Evolutionary conservation across 1,139 yeast genomes (phyloP).

Genomic region (Nematodospora anomalae): DNA sequence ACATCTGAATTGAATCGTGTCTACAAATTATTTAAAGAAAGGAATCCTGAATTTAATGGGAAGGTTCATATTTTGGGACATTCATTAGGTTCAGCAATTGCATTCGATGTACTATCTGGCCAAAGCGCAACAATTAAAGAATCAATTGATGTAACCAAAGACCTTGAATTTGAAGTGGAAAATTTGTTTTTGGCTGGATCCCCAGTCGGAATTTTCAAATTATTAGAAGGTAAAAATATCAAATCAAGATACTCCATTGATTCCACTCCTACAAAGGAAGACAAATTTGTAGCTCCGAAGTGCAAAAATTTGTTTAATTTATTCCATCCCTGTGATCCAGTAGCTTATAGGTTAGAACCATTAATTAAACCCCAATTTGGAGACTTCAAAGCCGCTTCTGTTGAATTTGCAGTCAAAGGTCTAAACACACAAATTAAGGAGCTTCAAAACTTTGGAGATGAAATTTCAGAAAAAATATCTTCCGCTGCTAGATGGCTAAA

Average conservation of each 20-base stretch:
- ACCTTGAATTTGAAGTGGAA: slow-evolving; percentile 67
- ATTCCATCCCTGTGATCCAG: slow-evolving; percentile 88
- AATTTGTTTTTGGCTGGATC: slow-evolving; percentile 84
- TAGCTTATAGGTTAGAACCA: slow-evolving; percentile 86
- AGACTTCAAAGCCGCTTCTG: slow-evolving; percentile 56
- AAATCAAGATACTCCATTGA: slow-evolving; percentile 29
- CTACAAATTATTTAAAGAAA: slow-evolving; percentile 55
- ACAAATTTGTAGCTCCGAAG: slow-evolving; percentile 41
- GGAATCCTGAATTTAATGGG: slow-evolving; percentile 78
- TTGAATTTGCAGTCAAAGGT: slow-evolving; percentile 56
- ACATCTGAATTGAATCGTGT: slow-evolving; percentile 69
- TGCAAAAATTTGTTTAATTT: slow-evolving; percentile 68
- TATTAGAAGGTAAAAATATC: slow-evolving; percentile 60
- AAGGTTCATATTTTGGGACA: slow-evolving; percentile 85
- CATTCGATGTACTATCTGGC: slow-evolving; percentile 68
- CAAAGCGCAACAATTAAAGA: slow-evolving; percentile 44
- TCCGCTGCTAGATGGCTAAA: slow-evolving; percentile 50
- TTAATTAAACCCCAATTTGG: slow-evolving; percentile 58
- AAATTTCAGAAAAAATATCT: slow-evolving; percentile 43
- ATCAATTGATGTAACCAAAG: slow-evolving; percentile 24
- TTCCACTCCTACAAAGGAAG: slow-evolving; percentile 19
- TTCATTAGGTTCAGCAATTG: slow-evolving; percentile 85
- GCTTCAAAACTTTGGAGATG: slow-evolving; percentile 43
- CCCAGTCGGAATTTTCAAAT: slow-evolving; percentile 84
- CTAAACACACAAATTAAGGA: slow-evolving; percentile 44